phyloP scores from a whole-genome alignment of 768 basidiomycete genomes.

The Tricholoma terreum region DNA sequence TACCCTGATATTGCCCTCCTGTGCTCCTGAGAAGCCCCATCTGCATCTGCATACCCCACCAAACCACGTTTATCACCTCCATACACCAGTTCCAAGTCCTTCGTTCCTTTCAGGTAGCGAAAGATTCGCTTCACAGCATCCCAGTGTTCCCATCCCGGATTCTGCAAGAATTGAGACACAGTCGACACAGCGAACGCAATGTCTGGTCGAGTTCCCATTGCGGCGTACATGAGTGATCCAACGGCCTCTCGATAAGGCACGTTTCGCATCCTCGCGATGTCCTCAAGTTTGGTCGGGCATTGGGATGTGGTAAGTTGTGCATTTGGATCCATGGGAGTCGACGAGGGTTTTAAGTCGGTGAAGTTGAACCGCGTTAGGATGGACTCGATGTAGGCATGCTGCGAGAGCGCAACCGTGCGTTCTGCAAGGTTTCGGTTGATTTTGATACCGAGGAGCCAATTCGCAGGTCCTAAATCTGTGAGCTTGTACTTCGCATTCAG shows the following conservation, averaged over 20 bases:
- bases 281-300: conserved; percentile 17
- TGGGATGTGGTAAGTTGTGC: conserved; percentile 13
- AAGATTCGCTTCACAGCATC: conserved; percentile 35
- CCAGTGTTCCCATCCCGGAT: conserved; percentile 35
- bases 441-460: conserved; percentile 17
- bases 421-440: conserved; percentile 11
- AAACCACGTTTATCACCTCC: too few species aligned
- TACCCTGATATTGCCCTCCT: too few species aligned
- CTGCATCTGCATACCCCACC: too few species aligned
- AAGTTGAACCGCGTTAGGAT: conserved; percentile 23
- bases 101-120: too few species aligned
- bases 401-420: conserved; percentile 22
- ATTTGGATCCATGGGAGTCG: conserved; percentile 24
- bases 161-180: conserved; percentile 29
- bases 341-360: conserved; percentile 20
- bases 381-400: conserved; percentile 30
- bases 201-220: conserved; percentile 31
- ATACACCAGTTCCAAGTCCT: too few species aligned
- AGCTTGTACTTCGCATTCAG: neutral
- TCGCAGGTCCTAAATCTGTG: conserved; percentile 2
- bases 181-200: conserved; percentile 29
- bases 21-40: too few species aligned
- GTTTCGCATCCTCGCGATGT: conserved; percentile 19
- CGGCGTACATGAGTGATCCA: conserved; percentile 30
- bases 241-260: conserved; percentile 26